Conservation (phyloP, 2,329 filamentous ascomycete species). For the Pyrenochaeta sp. region DNA sequence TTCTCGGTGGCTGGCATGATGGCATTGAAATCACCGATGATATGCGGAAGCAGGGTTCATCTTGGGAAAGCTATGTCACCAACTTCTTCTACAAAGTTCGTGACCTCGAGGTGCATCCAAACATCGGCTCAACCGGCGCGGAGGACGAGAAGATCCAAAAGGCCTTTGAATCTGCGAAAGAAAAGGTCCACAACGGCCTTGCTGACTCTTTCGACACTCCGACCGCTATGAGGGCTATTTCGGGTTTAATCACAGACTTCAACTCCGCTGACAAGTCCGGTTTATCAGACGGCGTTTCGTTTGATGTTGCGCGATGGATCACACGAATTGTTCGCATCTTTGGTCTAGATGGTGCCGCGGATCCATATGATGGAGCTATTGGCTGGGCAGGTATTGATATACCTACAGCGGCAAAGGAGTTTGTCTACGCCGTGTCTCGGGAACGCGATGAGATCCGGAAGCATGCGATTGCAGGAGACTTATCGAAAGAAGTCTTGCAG, state of each 20-base stretch:
- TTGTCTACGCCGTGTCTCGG: slow-evolving; percentile 65
- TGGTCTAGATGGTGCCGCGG: slow-evolving; percentile 71
- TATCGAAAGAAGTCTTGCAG: slow-evolving; percentile 35
- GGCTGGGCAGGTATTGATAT: slow-evolving; percentile 73
- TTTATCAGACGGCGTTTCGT: slow-evolving; percentile 56
- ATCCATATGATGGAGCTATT: slow-evolving; percentile 55
- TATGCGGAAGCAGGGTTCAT: slow-evolving; percentile 74
- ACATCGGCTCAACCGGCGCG: slow-evolving; percentile 33
- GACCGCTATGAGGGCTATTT: slow-evolving; percentile 77
- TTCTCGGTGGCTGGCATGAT: slow-evolving; percentile 89
- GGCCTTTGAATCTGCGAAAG: slow-evolving; percentile 62
- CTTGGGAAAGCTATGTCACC: slow-evolving; percentile 82
- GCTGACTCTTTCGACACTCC: slow-evolving; percentile 90
- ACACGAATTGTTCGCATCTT: slow-evolving; percentile 86
- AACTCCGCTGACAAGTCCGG: slow-evolving; percentile 61
- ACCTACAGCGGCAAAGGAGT: slow-evolving; percentile 64
- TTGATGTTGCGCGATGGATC: slow-evolving; percentile 74
- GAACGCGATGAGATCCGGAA: slow-evolving; percentile 66
- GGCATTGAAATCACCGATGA: slow-evolving; percentile 90
- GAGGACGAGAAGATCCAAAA: slow-evolving; percentile 54
- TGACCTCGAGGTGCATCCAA: slow-evolving; percentile 54
- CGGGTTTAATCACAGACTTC: slow-evolving; percentile 77
- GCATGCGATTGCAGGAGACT: slow-evolving; percentile 59
- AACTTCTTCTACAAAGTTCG: slow-evolving; percentile 70
- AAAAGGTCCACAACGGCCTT: slow-evolving; percentile 69